Base-by-base conservation (phyloP, 2,329 filamentous ascomycete species). In the Aschersonia sp. region DNA sequence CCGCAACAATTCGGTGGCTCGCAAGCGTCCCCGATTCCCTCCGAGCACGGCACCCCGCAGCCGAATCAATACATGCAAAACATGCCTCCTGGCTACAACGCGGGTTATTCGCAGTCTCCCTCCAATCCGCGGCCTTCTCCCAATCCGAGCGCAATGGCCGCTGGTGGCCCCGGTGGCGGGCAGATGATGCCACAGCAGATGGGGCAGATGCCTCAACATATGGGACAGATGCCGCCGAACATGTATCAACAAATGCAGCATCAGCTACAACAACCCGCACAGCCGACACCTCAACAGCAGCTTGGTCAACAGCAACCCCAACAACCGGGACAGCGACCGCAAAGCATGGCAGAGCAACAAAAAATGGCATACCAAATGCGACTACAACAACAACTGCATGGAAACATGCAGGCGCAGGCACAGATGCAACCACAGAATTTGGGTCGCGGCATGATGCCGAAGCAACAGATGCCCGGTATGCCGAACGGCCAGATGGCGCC, bases 351-450 rank as follows among this genome's bases (percentile, higher is more conserved):
- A 52, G 83, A 86, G 41, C 82, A 86, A 58, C 81, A 88, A 53
- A 84, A 88, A 57, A 75, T 88, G 62, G 73, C 79, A 45, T 91
- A 94, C 58, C 86, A 94, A 56, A 85, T 94, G 78, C 84, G 86
- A 51, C 65, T 94, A 47, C 85, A 94, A 57, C 79, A 84, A 49
- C 85, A 89, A 57, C 74, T 84, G 41, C 80, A 85, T 51, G 64
- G 64, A 7, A 72, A 70, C 40, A 71, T 75, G 59, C 70, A 73
- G 46, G 70, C 70, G 61, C 63, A 64, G 47, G 65, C 67, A 10
- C 74, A 78, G 50, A 71, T 80, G 68, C 76, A 77, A 53, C 55
- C 59, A 10, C 65, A 67, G 50, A 56, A 52, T 31, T 64, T 66
- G 62, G 70, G 67, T 28, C 70, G 67, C 48, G 74, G 63, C 48